A percentile compares a stretch with the other conserved stretches of the same genome.
These are phyloP conservation scores for Dianthus caryophyllus DNA, from an alignment of 148 eudicot genomes.

Conservation along the genomic window DNA sequence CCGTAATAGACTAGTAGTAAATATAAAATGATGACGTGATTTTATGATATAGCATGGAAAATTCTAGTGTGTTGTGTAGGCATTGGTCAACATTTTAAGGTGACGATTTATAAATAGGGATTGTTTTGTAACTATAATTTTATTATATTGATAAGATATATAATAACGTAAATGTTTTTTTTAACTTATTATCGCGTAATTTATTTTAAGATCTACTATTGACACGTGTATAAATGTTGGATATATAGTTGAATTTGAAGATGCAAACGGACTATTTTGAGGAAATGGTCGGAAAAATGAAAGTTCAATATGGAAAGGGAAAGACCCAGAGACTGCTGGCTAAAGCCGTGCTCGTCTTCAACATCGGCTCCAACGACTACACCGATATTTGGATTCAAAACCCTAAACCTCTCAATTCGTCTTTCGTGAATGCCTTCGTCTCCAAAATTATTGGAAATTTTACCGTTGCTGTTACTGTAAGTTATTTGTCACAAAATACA, in stretches of 20 bases:
- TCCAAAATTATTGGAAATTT: conserved; percentile 35
- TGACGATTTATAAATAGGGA: too few relatives aligned
- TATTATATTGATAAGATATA: too few relatives aligned
- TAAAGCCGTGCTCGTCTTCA: conserved; percentile 31
- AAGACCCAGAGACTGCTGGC: conserved; percentile 21
- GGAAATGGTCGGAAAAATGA: conserved; percentile 22
- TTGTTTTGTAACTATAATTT: too few relatives aligned
- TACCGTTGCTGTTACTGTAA: conserved; percentile 32
- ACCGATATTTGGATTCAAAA: conserved; percentile 17
- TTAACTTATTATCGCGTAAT: too few relatives aligned
- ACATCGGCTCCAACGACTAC: conserved; percentile 37
- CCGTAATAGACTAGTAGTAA: too few relatives aligned
- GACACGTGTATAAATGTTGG: too few relatives aligned
- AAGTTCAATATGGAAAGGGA: conserved; percentile 20
- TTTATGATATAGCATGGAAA: too few relatives aligned
- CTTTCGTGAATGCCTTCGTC: conserved; percentile 18
- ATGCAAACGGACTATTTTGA: conserved; percentile 28
- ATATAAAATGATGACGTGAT: too few relatives aligned
- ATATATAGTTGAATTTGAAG: conserved; percentile 17
- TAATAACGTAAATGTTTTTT: too few relatives aligned
- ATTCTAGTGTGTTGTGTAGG: too few relatives aligned
- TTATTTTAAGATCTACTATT: too few relatives aligned
- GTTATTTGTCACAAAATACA: background rate
- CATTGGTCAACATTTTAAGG: too few relatives aligned
- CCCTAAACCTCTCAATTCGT: conserved; percentile 6